phyloP scores from a whole-genome alignment of 495 filamentous ascomycete genomes.

The Aspergillus haitiensis region DNA sequence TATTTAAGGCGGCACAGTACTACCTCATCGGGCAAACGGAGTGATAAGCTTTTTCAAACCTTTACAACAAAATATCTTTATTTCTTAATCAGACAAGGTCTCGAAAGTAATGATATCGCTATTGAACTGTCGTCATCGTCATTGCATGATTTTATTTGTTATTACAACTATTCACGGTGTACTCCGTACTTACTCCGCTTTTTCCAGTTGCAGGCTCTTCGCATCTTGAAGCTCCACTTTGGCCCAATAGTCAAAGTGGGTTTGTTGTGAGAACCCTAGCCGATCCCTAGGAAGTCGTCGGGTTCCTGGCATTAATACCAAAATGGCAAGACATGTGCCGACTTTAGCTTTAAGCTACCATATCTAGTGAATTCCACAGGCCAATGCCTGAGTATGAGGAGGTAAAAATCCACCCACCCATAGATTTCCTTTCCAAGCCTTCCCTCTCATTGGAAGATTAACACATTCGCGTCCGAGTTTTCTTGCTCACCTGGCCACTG shows the following conservation, averaged over 20 bases:
- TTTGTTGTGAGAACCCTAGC: neutral
- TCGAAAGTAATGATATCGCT: too few species aligned
- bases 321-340: neutral
- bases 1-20: too few species aligned
- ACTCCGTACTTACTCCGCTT: slow-evolving; percentile 2
- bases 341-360: neutral
- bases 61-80: too few species aligned
- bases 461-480: slow-evolving; percentile 2
- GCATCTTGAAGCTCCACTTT: neutral
- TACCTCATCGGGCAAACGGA: neutral
- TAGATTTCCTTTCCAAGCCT: neutral
- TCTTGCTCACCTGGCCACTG: neutral
- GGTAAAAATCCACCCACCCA: neutral
- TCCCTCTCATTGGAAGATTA: neutral
- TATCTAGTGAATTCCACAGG: neutral
- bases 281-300: neutral
- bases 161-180: slow-evolving; percentile 3
- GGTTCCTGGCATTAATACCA: slow-evolving; percentile 6
- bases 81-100: too few species aligned
- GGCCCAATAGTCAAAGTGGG: slow-evolving; percentile 8
- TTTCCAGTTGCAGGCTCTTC: slow-evolving; percentile 1
- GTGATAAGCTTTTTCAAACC: neutral
- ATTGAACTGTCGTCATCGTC: neutral
- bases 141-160: neutral
- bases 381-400: neutral